Conservation (phyloP, 106 monocot genomes). For the Allium sativum region DNA sequence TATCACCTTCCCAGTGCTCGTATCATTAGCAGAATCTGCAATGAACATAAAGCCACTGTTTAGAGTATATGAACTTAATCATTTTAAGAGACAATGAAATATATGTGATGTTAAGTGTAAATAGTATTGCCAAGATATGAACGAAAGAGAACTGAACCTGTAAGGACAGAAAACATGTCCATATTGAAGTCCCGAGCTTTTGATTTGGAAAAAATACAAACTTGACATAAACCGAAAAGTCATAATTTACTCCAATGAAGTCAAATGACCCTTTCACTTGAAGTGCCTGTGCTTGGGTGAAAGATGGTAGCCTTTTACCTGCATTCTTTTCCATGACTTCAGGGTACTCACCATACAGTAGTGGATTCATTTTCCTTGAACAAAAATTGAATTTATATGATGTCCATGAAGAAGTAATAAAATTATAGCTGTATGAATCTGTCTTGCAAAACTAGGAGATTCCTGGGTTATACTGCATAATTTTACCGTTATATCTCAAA, state of each 20-base stretch:
- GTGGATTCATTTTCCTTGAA: not conserved
- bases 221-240: not conserved
- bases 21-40: conserved; percentile 2
- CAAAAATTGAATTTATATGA: too few relatives aligned
- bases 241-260: conserved; percentile 3
- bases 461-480: too few relatives aligned
- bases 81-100: too few relatives aligned
- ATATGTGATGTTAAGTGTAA: too few relatives aligned
- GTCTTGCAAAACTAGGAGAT: too few relatives aligned
- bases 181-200: not conserved
- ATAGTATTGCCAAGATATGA: too few relatives aligned
- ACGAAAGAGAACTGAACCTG: not conserved
- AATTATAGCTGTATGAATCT: too few relatives aligned
- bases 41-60: not conserved
- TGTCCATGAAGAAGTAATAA: too few relatives aligned
- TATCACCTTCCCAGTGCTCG: not conserved
- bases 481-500: too few relatives aligned
- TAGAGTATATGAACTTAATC: not conserved
- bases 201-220: not conserved
- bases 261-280: not conserved
- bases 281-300: not conserved
- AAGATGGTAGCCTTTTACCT: not conserved
- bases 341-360: conserved; percentile 3
- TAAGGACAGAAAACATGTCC: not conserved
- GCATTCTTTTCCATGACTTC: not conserved